phyloP scores from a whole-genome alignment of 345 rosid genomes.

The Tarenaya hassleriana region DNA sequence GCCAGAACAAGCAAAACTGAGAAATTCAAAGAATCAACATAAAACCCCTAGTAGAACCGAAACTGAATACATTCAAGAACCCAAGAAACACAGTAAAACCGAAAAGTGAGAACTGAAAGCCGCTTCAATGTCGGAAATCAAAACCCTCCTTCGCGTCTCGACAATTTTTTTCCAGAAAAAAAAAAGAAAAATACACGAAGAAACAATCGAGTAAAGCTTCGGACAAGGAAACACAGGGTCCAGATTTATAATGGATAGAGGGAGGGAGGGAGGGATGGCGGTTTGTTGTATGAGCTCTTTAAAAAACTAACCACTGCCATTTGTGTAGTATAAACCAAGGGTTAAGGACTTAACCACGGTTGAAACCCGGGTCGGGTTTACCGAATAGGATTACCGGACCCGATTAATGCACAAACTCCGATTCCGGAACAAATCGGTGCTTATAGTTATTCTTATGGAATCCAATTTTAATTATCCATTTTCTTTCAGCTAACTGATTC shows the following conservation, averaged over 20 bases:
- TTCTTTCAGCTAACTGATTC: not conserved
- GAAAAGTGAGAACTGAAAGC: constrained; percentile 10
- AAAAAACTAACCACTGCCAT: constrained; percentile 21
- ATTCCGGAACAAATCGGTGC: no score
- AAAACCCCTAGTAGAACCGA: constrained; percentile 1
- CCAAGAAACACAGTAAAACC: no score
- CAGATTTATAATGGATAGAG: constrained; percentile 11
- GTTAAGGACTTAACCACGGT: constrained; percentile 25
- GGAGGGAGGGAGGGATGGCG: constrained; percentile 5
- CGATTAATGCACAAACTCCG: no score
- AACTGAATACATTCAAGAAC: not conserved
- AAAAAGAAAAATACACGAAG: not conserved
- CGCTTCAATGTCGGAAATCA: constrained; percentile 2
- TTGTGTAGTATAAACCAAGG: constrained; percentile 16
- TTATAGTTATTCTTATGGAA: not conserved
- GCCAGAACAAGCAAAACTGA: constrained; percentile 9
- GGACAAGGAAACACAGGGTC: not conserved
- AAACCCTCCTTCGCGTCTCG: no score
- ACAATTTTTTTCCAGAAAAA: not conserved
- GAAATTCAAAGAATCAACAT: constrained; percentile 15
- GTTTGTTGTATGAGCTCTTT: constrained; percentile 16
- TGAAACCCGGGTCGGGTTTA: constrained; percentile 8
- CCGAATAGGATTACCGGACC: not conserved
- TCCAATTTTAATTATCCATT: constrained; percentile 14
- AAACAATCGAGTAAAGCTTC: not conserved